A percentile compares a stretch with the other conserved stretches of the same genome.
phyloP scores from a whole-genome alignment of 1,139 yeast species.

The Williopsis jadinii region DNA sequence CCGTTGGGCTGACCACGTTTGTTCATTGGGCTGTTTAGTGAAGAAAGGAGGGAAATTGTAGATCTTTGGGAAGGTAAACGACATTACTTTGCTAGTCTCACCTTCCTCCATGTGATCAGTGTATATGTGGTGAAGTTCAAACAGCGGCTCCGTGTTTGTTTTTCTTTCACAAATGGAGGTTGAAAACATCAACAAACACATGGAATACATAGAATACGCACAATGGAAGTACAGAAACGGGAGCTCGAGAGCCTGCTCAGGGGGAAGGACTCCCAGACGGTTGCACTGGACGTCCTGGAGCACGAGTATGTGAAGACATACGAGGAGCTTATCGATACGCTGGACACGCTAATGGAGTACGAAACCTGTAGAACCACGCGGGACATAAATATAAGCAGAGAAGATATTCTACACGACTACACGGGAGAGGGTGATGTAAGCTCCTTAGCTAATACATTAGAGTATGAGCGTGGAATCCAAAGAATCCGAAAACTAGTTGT shows the following conservation, averaged over 20 bases:
- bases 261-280: neutral
- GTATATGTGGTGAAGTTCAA: no score
- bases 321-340: constrained; percentile 9
- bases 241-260: neutral
- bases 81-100: constrained; percentile 3
- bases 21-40: constrained; percentile 80
- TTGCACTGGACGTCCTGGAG: constrained; percentile 4
- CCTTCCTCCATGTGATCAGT: no score
- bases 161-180: no score
- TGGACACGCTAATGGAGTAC: constrained; percentile 15
- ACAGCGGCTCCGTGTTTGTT: no score
- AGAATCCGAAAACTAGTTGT: constrained; percentile 13
- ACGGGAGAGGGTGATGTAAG: neutral
- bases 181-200: neutral
- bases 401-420: neutral
- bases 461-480: constrained; percentile 7
- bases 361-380: constrained; percentile 2
- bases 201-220: neutral
- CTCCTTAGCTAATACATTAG: constrained; percentile 6
- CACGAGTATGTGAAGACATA: constrained; percentile 9
- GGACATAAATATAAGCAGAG: neutral
- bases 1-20: constrained; percentile 68
- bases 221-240: neutral
- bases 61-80: constrained; percentile 53
- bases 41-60: constrained; percentile 89